Percentiles rank a stretch among this genome's conserved stretches.
These are phyloP conservation scores for Yamadazyma spencermartinsiae DNA, from an alignment of 1,139 yeast genomes.

Conservation along the genomic window DNA sequence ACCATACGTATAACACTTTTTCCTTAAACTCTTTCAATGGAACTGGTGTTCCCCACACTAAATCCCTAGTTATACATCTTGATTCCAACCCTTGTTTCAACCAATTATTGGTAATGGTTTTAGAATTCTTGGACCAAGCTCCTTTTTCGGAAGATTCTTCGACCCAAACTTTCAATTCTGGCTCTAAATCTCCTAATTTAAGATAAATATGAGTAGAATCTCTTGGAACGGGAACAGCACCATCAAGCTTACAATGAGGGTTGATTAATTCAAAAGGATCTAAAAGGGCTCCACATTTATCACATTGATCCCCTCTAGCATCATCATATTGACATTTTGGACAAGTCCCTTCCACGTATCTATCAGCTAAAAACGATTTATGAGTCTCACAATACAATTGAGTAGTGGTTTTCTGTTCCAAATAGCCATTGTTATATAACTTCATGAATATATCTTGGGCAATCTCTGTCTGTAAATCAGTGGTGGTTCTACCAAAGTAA, in stretches of 20 bases:
- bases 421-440: slow-evolving; percentile 67
- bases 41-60: slow-evolving; percentile 98
- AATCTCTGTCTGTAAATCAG: slow-evolving; percentile 86
- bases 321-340: slow-evolving; percentile 94
- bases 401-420: slow-evolving; percentile 84
- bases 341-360: slow-evolving; percentile 97
- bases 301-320: slow-evolving; percentile 99
- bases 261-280: slow-evolving; percentile 91
- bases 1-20: slow-evolving; percentile 97
- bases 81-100: slow-evolving; percentile 89
- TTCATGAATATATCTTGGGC: slow-evolving; percentile 90
- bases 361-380: slow-evolving; percentile 88
- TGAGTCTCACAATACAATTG: slow-evolving; percentile 92
- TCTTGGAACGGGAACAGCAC: slow-evolving; percentile 73
- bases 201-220: slow-evolving; percentile 86
- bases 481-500: slow-evolving; percentile 94
- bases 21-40: slow-evolving; percentile 78
- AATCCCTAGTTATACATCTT: slow-evolving; percentile 95
- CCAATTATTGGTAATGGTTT: slow-evolving; percentile 88
- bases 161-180: slow-evolving; percentile 72
- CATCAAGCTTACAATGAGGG: slow-evolving; percentile 94
- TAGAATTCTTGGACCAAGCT: slow-evolving; percentile 89
- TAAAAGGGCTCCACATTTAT: slow-evolving; percentile 85
- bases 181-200: slow-evolving; percentile 80
- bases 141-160: slow-evolving; percentile 67